Conservation (phyloP, 768 basidiomycete species). For the Leccinum obscurum region DNA sequence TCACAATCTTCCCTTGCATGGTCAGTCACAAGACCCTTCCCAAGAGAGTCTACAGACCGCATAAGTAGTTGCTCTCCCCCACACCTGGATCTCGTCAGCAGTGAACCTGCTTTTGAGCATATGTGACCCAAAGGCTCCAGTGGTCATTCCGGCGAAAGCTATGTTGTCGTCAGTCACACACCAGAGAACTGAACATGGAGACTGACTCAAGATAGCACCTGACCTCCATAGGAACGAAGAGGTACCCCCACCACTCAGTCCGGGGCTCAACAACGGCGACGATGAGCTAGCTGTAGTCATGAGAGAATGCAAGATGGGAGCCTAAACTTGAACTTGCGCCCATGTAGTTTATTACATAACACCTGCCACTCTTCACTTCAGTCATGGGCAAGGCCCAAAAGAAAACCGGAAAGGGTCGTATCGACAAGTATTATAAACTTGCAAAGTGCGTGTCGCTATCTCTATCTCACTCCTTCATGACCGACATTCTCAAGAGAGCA, state of each 20-base stretch:
- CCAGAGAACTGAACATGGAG: not conserved
- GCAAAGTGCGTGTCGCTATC: constrained; percentile 59
- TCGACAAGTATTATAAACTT: constrained; percentile 97
- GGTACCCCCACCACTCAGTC: constrained; percentile 5
- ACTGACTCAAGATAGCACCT: constrained; percentile 43
- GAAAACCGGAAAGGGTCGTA: constrained; percentile 94
- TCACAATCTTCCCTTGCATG: constrained; percentile 50
- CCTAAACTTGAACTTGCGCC: not conserved
- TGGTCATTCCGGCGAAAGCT: constrained; percentile 51
- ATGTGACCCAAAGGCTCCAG: constrained; percentile 73
- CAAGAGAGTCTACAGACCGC: constrained; percentile 43
- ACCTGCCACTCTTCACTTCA: not conserved
- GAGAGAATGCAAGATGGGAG: not conserved
- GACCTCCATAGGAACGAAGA: constrained; percentile 42
- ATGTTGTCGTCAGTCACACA: constrained; percentile 3
- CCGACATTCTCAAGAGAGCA: constrained; percentile 69
- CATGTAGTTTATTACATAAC: not conserved
- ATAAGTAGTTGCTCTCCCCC: constrained; percentile 63
- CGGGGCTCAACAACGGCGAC: constrained; percentile 23
- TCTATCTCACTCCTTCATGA: constrained; percentile 3
- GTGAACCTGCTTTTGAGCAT: constrained; percentile 53
- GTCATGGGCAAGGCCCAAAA: constrained; percentile 81
- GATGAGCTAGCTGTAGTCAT: not conserved
- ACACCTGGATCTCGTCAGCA: constrained; percentile 54
- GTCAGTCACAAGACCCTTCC: constrained; percentile 11